Base-by-base conservation (phyloP, 2,329 filamentous ascomycete species). In the Alternaria arbusti region DNA sequence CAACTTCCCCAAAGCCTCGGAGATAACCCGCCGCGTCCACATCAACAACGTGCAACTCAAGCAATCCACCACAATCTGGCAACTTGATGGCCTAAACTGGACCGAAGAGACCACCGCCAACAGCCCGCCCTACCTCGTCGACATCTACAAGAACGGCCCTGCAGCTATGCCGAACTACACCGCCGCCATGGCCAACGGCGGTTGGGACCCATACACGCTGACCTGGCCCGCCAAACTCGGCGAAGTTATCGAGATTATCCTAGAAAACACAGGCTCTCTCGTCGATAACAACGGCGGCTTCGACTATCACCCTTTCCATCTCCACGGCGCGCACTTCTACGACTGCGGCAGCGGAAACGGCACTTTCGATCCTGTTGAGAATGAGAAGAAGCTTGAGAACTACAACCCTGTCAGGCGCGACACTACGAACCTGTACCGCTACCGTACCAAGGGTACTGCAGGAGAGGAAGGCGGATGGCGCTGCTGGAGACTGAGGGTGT, bases 401-500 rank as follows among this genome's bases (percentile, higher is more conserved):
- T 75, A 74, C 54, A 78, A 70, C 6, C 83, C 84, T 1, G 78
- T 83, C 4, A 66, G 70, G 28, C 74, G 85, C 6, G 83, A 85
- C 57, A 85, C 83, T 0, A 88, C 86, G 2, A 83, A 87, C 66
- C 78, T 90, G 4, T 88, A 88, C 66, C 77, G 85, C 2, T 90
- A 89, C 66, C 76, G 74, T 0, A 66, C 76, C 4, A 80, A 80
- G 23, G 83, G 82, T 0, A 66, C 66, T 3, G 73, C 82, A 0
- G 77, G 82, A 5, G 72, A 79, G 6, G 82, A 81, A 2, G 80
- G 82, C 0, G 87, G 88, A 0, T 91, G 88, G 88, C 80, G 88
- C 20, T 88, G 83, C 0, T 90, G 88, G 88, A 80, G 88, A 10
- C 75, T 89, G 1, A 79, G 86, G 4, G 84, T 89, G 3, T 40